Percentiles rank a stretch among this genome's conserved stretches.
Conservation (phyloP, 495 filamentous ascomycete genomes). For the Lepidopterella palustris region DNA sequence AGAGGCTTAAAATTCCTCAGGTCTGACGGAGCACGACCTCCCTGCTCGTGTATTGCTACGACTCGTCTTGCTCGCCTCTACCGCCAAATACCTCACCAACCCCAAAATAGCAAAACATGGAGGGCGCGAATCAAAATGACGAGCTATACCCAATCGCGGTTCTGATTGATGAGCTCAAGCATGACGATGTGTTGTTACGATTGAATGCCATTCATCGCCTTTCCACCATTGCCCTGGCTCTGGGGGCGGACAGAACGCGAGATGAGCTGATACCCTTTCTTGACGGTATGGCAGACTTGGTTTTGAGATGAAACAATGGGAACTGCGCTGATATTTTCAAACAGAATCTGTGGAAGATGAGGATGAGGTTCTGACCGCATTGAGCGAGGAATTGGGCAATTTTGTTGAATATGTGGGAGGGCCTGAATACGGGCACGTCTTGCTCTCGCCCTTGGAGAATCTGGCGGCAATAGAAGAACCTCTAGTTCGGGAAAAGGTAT, state of each 20-base stretch:
- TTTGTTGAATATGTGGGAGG: slow-evolving; percentile 98
- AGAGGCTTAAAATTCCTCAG: not conserved
- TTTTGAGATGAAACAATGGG: not conserved
- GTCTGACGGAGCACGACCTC: not conserved
- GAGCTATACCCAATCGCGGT: slow-evolving; percentile 99
- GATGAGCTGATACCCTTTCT: slow-evolving; percentile 98
- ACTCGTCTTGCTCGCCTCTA: not conserved
- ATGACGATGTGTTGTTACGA: slow-evolving; percentile 95
- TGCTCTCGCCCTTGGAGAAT: slow-evolving; percentile 94
- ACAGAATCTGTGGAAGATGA: slow-evolving; percentile 97
- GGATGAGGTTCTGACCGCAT: slow-evolving; percentile 92
- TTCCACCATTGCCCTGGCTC: slow-evolving; percentile 91
- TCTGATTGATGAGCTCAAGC: slow-evolving; percentile 99
- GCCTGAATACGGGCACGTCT: slow-evolving; percentile 86
- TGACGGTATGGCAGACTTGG: slow-evolving; percentile 61
- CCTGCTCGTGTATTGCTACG: not conserved
- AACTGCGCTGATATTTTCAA: slow-evolving; percentile 3
- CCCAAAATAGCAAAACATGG: slow-evolving; percentile 44
- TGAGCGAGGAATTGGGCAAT: slow-evolving; percentile 90
- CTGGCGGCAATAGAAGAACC: slow-evolving; percentile 97
- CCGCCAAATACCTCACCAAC: not conserved
- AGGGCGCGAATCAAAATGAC: slow-evolving; percentile 71
- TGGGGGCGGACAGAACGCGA: slow-evolving; percentile 90
- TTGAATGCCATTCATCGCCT: slow-evolving; percentile 97
- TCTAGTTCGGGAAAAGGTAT: slow-evolving; percentile 91